A percentile compares a stretch with the other conserved stretches of the same genome.
phyloP scores from a whole-genome alignment of 176 grass and related monocot genomes.

The Elaeis guineensis region DNA sequence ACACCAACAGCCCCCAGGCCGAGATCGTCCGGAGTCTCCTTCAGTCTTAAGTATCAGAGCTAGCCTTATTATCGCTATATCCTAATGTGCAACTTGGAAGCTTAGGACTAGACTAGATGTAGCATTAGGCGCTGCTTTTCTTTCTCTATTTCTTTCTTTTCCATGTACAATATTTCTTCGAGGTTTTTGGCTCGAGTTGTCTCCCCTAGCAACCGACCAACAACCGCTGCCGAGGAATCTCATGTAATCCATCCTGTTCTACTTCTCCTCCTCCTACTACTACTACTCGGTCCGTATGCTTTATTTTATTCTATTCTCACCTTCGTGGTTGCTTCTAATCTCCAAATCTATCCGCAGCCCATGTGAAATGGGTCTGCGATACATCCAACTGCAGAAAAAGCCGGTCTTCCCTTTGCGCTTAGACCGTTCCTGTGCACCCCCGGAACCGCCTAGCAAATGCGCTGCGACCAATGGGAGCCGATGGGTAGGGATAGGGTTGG shows the following conservation, averaged over 20 bases:
- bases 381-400: neutral
- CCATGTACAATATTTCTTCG: slow-evolving; percentile 63
- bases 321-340: slow-evolving; percentile 10
- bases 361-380: slow-evolving; percentile 32
- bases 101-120: neutral
- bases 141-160: slow-evolving; percentile 3
- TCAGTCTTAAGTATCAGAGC: slow-evolving; percentile 45
- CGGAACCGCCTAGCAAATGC: neutral
- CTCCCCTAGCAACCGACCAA: slow-evolving; percentile 82
- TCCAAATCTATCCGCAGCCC: slow-evolving; percentile 14
- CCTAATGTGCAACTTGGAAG: neutral
- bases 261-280: neutral
- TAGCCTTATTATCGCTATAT: slow-evolving; percentile 31
- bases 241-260: slow-evolving; percentile 21
- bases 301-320: too few relatives aligned
- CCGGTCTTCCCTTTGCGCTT: neutral
- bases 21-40: slow-evolving; percentile 92
- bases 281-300: neutral
- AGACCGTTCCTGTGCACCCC: slow-evolving; percentile 16
- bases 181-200: slow-evolving; percentile 73
- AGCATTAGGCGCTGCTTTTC: slow-evolving; percentile 2
- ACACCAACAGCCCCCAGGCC: slow-evolving; percentile 58
- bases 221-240: slow-evolving; percentile 62
- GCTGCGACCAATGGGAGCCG: too few relatives aligned
- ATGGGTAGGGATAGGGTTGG: too few relatives aligned